phyloP scores from a whole-genome alignment of 495 filamentous ascomycete genomes.

The Penicillium soppii region DNA sequence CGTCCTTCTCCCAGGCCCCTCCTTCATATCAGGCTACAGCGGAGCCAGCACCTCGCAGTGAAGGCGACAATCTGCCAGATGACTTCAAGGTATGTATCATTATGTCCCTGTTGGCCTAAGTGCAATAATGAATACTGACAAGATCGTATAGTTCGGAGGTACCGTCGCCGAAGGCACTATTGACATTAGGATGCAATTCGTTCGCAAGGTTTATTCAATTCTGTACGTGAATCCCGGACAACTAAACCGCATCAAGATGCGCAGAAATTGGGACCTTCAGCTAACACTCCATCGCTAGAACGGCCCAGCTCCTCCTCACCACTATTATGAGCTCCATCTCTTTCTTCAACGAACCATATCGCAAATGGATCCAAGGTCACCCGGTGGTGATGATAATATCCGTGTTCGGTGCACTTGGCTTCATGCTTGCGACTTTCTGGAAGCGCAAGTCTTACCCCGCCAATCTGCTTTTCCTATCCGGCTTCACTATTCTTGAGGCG shows the following conservation, averaged over 20 bases:
- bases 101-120: too few species aligned
- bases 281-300: constrained; percentile 43
- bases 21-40: constrained; percentile 62
- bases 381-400: constrained; percentile 84
- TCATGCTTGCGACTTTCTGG: constrained; percentile 92
- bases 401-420: constrained; percentile 73
- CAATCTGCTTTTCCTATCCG: constrained; percentile 89
- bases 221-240: constrained; percentile 49
- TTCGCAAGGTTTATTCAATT: constrained; percentile 90
- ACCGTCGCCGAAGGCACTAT: constrained; percentile 89
- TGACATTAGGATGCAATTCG: constrained; percentile 95
- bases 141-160: constrained; percentile 67
- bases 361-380: constrained; percentile 83
- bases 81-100: constrained; percentile 80
- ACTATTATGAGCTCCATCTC: constrained; percentile 75
- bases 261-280: background rate
- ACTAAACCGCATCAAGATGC: background rate
- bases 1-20: constrained; percentile 76
- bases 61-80: constrained; percentile 90
- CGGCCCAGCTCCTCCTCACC: constrained; percentile 85
- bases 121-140: background rate
- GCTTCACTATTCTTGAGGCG: constrained; percentile 89
- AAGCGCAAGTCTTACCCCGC: constrained; percentile 96
- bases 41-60: constrained; percentile 66
- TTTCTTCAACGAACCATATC: constrained; percentile 81